Evolutionary conservation across 148 eudicot genomes (phyloP).

Genomic region (Spergularia bocconei): DNA sequence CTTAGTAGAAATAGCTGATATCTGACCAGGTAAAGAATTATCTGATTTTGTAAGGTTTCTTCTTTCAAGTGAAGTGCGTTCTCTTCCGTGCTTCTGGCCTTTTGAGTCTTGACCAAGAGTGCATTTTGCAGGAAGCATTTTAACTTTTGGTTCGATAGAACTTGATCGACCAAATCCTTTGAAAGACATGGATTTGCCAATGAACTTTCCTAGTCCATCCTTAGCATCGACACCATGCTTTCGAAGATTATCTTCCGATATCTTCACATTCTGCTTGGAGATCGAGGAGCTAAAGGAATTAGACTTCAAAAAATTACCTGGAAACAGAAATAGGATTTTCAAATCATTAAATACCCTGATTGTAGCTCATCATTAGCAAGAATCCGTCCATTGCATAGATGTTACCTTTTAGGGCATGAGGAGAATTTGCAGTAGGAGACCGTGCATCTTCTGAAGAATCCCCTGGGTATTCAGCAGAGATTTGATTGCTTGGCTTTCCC

Average conservation of each 20-base stretch:
- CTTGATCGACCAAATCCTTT: conserved; percentile 50
- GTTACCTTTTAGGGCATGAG: conserved; percentile 27
- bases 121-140: conserved; percentile 73
- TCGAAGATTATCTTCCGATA: conserved; percentile 60
- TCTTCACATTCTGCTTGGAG: conserved; percentile 56
- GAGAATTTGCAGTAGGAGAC: conserved; percentile 36
- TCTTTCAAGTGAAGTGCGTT: conserved; percentile 55
- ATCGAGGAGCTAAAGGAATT: conserved; percentile 61
- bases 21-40: conserved; percentile 33
- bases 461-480: conserved; percentile 28
- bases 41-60: conserved; percentile 61
- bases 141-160: conserved; percentile 62
- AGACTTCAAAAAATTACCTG: conserved; percentile 75
- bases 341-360: conserved; percentile 12
- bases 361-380: background rate
- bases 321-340: conserved; percentile 15
- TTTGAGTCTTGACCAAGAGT: conserved; percentile 57
- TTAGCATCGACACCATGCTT: conserved; percentile 51
- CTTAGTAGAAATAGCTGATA: conserved; percentile 32
- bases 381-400: conserved; percentile 1
- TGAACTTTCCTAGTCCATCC: conserved; percentile 46
- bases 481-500: conserved; percentile 41
- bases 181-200: conserved; percentile 73
- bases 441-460: conserved; percentile 46
- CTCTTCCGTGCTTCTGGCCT: conserved; percentile 55